Evolutionary conservation across 2,329 filamentous ascomycete species (phyloP).

Genomic region (Fusarium staphyleae): DNA sequence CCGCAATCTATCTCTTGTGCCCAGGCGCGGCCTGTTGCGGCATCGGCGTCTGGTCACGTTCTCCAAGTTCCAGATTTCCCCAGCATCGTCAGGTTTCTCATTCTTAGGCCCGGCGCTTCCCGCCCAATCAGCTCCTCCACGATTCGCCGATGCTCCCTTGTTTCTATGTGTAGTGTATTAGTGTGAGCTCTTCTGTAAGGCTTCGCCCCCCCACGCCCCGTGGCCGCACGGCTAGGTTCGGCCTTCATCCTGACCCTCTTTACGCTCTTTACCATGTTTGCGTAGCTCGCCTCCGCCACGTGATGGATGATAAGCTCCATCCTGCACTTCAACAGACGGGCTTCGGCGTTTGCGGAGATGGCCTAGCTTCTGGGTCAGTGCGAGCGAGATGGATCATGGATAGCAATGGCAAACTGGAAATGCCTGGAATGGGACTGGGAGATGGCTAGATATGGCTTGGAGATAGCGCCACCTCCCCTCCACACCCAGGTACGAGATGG

Average conservation of each 20-base stretch:
- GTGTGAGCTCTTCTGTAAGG: too few species aligned
- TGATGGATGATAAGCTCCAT: conserved; percentile 42
- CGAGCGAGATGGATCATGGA: conserved; percentile 18
- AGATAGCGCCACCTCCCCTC: conserved; percentile 34
- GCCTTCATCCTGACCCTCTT: conserved; percentile 22
- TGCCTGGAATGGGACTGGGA: conserved; percentile 25
- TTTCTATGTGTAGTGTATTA: neutral
- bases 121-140: conserved; percentile 19
- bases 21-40: conserved; percentile 36
- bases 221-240: conserved; percentile 39
- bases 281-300: conserved; percentile 27
- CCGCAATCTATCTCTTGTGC: conserved; percentile 21
- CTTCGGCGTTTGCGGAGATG: conserved; percentile 32
- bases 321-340: conserved; percentile 11
- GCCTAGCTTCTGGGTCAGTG: neutral
- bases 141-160: neutral
- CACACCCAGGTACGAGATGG: conserved; percentile 21
- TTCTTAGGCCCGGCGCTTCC: neutral
- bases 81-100: too few species aligned
- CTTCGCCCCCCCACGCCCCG: conserved; percentile 7
- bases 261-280: conserved; percentile 1
- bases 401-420: conserved; percentile 15
- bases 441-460: conserved; percentile 21
- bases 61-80: neutral
- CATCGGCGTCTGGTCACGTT: conserved; percentile 17